These are phyloP conservation scores for Globisporangium abappressorium DNA, from an alignment of 352 stramenopile genomes.

Conservation along the genomic window DNA sequence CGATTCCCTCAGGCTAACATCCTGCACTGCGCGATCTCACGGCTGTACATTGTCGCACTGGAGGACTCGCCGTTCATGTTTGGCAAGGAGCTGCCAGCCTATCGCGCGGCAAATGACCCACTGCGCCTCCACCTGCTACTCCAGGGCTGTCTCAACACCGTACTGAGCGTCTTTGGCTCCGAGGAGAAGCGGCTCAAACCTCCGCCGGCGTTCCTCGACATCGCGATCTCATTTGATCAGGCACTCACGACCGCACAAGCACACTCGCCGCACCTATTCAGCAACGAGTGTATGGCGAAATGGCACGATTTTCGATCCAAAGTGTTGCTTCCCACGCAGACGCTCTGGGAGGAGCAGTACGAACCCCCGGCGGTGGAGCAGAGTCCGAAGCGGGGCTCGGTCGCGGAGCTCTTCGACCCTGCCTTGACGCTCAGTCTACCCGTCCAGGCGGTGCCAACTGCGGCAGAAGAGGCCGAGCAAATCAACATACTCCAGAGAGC, in stretches of 20 bases:
- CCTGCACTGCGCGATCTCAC: conserved; percentile 55
- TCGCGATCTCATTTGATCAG: conserved; percentile 76
- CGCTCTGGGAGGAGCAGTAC: conserved; percentile 65
- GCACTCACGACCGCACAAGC: conserved; percentile 58
- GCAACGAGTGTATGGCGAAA: conserved; percentile 23
- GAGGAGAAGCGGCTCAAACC: conserved; percentile 20
- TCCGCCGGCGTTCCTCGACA: conserved; percentile 60
- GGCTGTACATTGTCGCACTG: conserved; percentile 74
- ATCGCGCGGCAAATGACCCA: conserved; percentile 46
- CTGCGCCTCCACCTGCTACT: conserved; percentile 57
- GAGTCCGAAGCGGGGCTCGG: conserved; percentile 5
- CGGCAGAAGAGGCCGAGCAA: conserved; percentile 9
- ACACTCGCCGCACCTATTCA: conserved; percentile 50
- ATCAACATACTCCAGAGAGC: conserved; percentile 16
- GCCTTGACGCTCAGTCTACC: conserved; percentile 1
- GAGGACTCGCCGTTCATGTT: conserved; percentile 82
- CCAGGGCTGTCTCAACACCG: conserved; percentile 35
- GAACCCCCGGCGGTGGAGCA: conserved; percentile 15
- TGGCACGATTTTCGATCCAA: conserved; percentile 52
- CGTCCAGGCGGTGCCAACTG: not conserved
- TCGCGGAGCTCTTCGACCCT: conserved; percentile 10
- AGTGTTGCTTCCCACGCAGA: conserved; percentile 57
- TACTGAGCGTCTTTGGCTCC: conserved; percentile 34
- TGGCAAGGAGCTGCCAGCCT: conserved; percentile 68
- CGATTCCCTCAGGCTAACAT: conserved; percentile 89